Conservation (phyloP, 768 basidiomycete genomes). For the Kwoniella sp. region DNA sequence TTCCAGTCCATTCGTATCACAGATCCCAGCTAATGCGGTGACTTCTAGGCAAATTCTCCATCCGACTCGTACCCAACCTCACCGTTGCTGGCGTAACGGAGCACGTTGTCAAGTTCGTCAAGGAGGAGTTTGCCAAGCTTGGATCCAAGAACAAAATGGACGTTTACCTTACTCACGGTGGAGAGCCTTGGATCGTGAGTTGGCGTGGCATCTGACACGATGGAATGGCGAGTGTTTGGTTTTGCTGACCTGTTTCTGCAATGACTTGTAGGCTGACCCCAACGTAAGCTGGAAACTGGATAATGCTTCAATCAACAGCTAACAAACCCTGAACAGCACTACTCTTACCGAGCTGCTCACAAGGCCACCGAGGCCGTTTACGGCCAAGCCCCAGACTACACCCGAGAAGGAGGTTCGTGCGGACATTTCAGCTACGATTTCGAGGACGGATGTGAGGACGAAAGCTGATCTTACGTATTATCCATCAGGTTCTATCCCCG, state of each 20-base stretch:
- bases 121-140: conserved; percentile 80
- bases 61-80: conserved; percentile 88
- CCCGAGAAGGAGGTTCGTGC: conserved; percentile 55
- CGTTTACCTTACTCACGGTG: conserved; percentile 74
- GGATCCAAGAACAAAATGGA: conserved; percentile 78
- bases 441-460: not conserved
- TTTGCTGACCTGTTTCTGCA: conserved; percentile 12
- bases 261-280: conserved; percentile 33
- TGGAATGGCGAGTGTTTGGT: not conserved
- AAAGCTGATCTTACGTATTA: not conserved
- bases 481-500: conserved; percentile 75
- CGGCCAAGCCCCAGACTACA: conserved; percentile 56
- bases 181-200: conserved; percentile 79
- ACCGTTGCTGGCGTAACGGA: conserved; percentile 73
- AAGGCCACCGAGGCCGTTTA: conserved; percentile 71
- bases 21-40: not conserved
- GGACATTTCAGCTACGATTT: not conserved
- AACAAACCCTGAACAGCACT: conserved; percentile 69
- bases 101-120: conserved; percentile 70
- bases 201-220: not conserved
- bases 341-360: conserved; percentile 89
- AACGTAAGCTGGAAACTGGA: conserved; percentile 37
- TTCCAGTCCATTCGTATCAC: not conserved
- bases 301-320: not conserved
- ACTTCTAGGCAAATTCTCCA: conserved; percentile 84